Evolutionary conservation across 345 rosid species (phyloP).

Genomic region (Carallia brachiata): DNA sequence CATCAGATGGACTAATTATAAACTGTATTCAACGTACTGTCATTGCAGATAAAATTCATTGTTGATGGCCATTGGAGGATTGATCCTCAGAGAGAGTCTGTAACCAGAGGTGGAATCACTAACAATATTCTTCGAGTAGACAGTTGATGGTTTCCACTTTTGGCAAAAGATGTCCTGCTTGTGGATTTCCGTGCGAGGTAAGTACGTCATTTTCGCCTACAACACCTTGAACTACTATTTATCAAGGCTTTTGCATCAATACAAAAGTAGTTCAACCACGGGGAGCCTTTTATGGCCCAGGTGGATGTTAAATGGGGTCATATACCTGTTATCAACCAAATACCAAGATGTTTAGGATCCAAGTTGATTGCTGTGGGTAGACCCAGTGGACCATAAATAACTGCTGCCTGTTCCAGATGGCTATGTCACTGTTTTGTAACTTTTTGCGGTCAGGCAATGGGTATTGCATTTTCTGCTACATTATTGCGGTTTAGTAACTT

Average conservation of each 20-base stretch:
- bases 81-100: slow-evolving; percentile 63
- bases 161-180: not conserved
- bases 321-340: no score
- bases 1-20: not conserved
- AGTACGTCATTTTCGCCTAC: slow-evolving; percentile 3
- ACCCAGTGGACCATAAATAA: no score
- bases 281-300: not conserved
- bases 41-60: slow-evolving; percentile 71
- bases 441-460: no score
- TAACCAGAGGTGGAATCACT: slow-evolving; percentile 48
- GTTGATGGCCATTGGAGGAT: slow-evolving; percentile 79
- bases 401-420: no score
- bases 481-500: no score
- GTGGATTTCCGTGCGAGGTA: slow-evolving; percentile 7
- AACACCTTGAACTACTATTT: not conserved
- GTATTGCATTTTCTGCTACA: no score
- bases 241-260: not conserved
- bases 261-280: not conserved
- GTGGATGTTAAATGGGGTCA: no score
- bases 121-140: slow-evolving; percentile 77
- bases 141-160: slow-evolving; percentile 24
- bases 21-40: slow-evolving; percentile 1
- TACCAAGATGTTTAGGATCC: no score
- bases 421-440: not conserved
- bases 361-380: no score